These are phyloP conservation scores for Phaeotremella skinneri DNA, from an alignment of 768 basidiomycete species.

Conservation along the genomic window DNA sequence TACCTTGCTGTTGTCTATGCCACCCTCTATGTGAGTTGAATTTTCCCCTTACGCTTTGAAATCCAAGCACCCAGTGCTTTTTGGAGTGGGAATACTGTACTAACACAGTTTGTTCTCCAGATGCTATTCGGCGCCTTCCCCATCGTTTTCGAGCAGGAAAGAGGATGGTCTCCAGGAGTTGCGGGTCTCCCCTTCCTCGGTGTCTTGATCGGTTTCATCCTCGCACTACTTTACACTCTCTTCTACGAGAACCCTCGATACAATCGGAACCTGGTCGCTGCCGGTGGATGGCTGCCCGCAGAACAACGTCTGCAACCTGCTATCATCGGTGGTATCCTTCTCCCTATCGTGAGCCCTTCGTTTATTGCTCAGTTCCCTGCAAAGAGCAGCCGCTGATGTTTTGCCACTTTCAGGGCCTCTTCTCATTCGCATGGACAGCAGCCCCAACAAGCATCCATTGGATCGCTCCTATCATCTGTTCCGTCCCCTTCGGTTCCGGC, in stretches of 20 bases:
- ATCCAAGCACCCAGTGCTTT: too few species aligned
- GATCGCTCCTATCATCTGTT: constrained; percentile 64
- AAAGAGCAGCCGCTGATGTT: background rate
- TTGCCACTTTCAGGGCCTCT: constrained; percentile 18
- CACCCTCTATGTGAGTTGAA: constrained; percentile 24
- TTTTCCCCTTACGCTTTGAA: background rate
- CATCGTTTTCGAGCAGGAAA: constrained; percentile 47
- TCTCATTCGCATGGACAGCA: constrained; percentile 38
- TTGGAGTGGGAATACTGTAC: background rate
- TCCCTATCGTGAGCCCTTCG: constrained; percentile 31
- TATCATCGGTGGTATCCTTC: constrained; percentile 42
- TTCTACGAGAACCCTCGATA: constrained; percentile 48
- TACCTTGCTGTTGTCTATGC: constrained; percentile 35
- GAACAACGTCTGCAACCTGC: constrained; percentile 51
- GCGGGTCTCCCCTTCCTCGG: constrained; percentile 50
- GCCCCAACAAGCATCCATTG: constrained; percentile 56
- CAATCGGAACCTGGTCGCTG: constrained; percentile 27
- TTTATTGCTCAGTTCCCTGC: too few species aligned
- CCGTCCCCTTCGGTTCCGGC: constrained; percentile 63
- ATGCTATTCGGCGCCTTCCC: constrained; percentile 52
- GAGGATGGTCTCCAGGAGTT: constrained; percentile 52
- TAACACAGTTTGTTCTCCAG: constrained; percentile 18
- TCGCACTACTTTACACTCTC: constrained; percentile 32
- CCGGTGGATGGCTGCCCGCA: constrained; percentile 47
- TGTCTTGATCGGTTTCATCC: constrained; percentile 38